These are phyloP conservation scores for Tympanopsis confertula DNA, from an alignment of 2,329 filamentous ascomycete genomes.

Conservation along the genomic window DNA sequence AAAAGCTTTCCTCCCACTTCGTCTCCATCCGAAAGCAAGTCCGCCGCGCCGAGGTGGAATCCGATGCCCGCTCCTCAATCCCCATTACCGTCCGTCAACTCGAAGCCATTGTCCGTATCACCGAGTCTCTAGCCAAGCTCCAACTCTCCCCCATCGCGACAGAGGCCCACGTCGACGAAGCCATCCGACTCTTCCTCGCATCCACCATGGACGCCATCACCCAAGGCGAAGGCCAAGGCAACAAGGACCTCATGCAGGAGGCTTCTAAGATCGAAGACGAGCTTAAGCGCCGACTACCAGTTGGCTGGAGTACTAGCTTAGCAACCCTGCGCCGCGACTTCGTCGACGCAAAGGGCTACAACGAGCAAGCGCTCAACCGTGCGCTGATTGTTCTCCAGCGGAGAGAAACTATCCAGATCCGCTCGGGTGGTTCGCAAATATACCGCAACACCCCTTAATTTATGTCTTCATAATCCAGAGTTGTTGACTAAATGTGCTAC, in stretches of 20 bases:
- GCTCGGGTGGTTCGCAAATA: constrained; percentile 65
- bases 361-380: constrained; percentile 72
- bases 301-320: constrained; percentile 89
- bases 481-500: too few species aligned
- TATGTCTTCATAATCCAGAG: too few species aligned
- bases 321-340: constrained; percentile 80
- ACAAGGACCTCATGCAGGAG: constrained; percentile 83
- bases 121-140: constrained; percentile 87
- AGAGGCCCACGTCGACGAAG: constrained; percentile 89
- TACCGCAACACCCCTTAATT: constrained; percentile 57
- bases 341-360: constrained; percentile 82
- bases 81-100: constrained; percentile 96
- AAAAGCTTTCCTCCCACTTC: constrained; percentile 94
- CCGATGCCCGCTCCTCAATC: constrained; percentile 82
- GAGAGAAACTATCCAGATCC: constrained; percentile 74
- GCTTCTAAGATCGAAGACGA: constrained; percentile 79
- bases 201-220: constrained; percentile 97
- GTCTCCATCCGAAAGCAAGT: constrained; percentile 92
- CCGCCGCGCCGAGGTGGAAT: constrained; percentile 78
- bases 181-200: constrained; percentile 89
- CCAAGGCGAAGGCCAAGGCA: constrained; percentile 72
- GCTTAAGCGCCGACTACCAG: constrained; percentile 73
- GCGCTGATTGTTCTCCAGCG: constrained; percentile 78
- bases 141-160: constrained; percentile 76
- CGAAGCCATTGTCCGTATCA: constrained; percentile 93